Percentiles rank a stretch among this genome's conserved stretches.
Conservation (phyloP, 352 stramenopile species). For the Globisporangium cylindrosporum region DNA sequence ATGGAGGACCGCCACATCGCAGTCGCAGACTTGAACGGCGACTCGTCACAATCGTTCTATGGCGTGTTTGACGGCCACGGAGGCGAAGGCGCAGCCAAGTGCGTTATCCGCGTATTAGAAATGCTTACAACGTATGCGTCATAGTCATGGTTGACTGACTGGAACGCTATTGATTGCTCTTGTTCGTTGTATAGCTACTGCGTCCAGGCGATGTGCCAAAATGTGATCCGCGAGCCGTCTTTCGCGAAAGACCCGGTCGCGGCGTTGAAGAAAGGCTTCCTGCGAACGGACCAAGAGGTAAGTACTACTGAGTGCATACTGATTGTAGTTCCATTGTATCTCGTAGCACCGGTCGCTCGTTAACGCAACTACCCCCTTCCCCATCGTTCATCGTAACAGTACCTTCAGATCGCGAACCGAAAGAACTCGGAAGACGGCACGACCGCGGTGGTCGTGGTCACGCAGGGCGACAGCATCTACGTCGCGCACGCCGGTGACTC, state of each 20-base stretch:
- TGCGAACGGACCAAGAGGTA: constrained; percentile 79
- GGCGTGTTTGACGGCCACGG: constrained; percentile 93
- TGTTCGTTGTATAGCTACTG: constrained; percentile 51
- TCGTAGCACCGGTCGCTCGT: background rate
- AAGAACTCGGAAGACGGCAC: constrained; percentile 86
- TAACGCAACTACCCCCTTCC: too few relatives aligned
- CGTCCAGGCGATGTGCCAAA: constrained; percentile 79
- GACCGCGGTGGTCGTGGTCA: constrained; percentile 85
- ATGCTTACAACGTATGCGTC: constrained; percentile 8
- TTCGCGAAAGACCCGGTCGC: constrained; percentile 63
- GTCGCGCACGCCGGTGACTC: constrained; percentile 91
- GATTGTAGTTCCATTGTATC: background rate
- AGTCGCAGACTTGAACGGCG: constrained; percentile 72
- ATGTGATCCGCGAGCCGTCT: constrained; percentile 70
- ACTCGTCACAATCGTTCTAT: constrained; percentile 87
- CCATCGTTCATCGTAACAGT: constrained; percentile 31
- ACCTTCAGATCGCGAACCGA: constrained; percentile 80
- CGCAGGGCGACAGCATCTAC: constrained; percentile 70
- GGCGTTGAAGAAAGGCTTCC: constrained; percentile 76
- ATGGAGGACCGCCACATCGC: constrained; percentile 90
- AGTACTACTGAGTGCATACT: background rate
- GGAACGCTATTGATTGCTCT: background rate
- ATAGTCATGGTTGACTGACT: background rate
- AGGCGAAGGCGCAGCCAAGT: constrained; percentile 88
- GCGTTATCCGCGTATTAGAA: constrained; percentile 18